Evolutionary conservation across 1,284 basidiomycete genomes (phyloP), one percentile per base, ranked within the genome.

Genomic region (Ganoderma meredithae): DNA sequence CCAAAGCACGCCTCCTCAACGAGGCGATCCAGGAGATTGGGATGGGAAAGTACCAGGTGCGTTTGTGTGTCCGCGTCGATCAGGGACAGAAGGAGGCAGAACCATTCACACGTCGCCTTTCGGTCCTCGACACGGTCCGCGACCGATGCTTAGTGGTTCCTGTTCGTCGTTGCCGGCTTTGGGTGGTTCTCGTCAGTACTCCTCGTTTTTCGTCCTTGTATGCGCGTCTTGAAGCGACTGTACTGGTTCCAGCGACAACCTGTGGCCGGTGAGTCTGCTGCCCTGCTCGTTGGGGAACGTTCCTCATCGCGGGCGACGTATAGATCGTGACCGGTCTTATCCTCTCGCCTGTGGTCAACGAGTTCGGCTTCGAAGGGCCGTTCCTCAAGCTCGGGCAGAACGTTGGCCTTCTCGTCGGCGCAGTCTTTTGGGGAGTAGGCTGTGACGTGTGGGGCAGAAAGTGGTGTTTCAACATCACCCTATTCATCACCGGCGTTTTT

Each of bases 401-500:
- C 68, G 79, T 88, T 17, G 91, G 91, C 6, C 77, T 91, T 3
- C 82, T 92, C n/a, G 86, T 89, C 5, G 89, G 90, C 44, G 89
- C 90, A 58, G 82, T 87, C 39, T 86, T 90, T 71, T 92, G 85
- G 87, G 88, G 85, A 72, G 80, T 88, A 69, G 85, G 80, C 53
- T 88, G 79, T 71, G 92, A 85, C 71, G 78, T 89, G 15, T 92
- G 89, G 88, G 88, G 88, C 22, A 78, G 87, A 74, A 80, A 83
- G 84, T 87, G 88, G 82, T 88, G 89, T 1, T 94, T 94, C 81
- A 94, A 94, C 77, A 77, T 91, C 44, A 94, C 92, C 0, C 83
- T 94, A 40, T 79, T 93, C 43, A 89, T 95, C 69, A 85, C 88
- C 0, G 90, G 89, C 0, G 79, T 91, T 5, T 94, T 95, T 71